phyloP scores from a whole-genome alignment of 176 grass and related monocot species.

The Tillandsia leiboldiana region DNA sequence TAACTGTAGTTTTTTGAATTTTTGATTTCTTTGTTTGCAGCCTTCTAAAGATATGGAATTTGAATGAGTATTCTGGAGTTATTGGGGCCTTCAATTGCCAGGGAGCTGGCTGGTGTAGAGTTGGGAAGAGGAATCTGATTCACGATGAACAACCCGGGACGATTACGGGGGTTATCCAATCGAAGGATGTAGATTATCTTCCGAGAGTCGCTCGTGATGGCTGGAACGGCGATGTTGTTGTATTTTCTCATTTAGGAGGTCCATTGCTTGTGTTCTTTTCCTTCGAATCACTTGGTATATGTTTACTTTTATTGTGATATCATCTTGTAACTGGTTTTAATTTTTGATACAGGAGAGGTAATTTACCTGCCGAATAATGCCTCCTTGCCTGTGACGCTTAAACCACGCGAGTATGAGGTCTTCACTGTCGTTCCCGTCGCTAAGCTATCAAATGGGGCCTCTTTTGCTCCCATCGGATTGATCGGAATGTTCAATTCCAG shows the following conservation, averaged over 20 bases:
- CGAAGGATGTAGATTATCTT: constrained; percentile 42
- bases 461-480: constrained; percentile 57
- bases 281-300: background rate
- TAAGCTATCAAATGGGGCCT: constrained; percentile 29
- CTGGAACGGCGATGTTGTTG: constrained; percentile 55
- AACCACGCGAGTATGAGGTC: constrained; percentile 54
- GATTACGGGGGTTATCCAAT: constrained; percentile 40
- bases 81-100: constrained; percentile 84
- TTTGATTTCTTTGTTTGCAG: constrained; percentile 16
- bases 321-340: background rate
- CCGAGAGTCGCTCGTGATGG: constrained; percentile 21
- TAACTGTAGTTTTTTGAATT: background rate
- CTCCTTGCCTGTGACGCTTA: constrained; percentile 51
- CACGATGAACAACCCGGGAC: constrained; percentile 64
- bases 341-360: constrained; percentile 30
- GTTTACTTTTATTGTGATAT: background rate
- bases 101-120: constrained; percentile 63
- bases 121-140: constrained; percentile 57
- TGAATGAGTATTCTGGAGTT: constrained; percentile 69
- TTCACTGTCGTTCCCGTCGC: constrained; percentile 53
- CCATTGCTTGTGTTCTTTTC: constrained; percentile 2
- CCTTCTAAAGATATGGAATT: constrained; percentile 74
- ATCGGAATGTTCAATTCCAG: constrained; percentile 68
- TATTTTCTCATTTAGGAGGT: constrained; percentile 60
- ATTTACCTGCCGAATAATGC: constrained; percentile 40